phyloP scores from a whole-genome alignment of 176 grass and related monocot species.

The Hsuehochloa calcarea region DNA sequence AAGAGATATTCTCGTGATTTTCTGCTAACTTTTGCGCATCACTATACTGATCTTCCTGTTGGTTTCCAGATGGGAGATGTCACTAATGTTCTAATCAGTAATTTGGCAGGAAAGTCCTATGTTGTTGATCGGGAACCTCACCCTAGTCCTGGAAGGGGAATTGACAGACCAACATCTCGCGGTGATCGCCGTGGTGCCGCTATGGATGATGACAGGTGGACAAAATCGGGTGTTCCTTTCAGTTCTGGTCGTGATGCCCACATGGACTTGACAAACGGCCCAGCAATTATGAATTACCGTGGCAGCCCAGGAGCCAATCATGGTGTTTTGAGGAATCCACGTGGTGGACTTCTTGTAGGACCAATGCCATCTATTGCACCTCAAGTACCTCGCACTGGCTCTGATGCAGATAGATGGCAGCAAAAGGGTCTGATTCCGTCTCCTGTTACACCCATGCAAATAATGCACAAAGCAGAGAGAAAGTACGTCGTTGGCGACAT shows the following conservation, averaged over 20 bases:
- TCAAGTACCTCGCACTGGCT: constrained; percentile 51
- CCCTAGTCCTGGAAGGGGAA: constrained; percentile 56
- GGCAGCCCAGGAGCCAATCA: constrained; percentile 57
- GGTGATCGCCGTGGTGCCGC: constrained; percentile 45
- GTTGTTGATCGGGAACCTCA: constrained; percentile 62
- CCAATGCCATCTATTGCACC: constrained; percentile 42
- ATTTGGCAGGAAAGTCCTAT: constrained; percentile 50
- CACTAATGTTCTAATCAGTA: constrained; percentile 45
- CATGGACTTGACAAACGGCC: constrained; percentile 46
- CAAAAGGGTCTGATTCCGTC: constrained; percentile 82
- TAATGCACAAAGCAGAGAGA: constrained; percentile 84
- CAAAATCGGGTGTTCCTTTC: constrained; percentile 44
- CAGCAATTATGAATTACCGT: constrained; percentile 50
- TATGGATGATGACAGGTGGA: constrained; percentile 79
- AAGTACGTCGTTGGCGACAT: constrained; percentile 73
- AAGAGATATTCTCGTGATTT: constrained; percentile 96
- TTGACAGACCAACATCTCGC: constrained; percentile 62
- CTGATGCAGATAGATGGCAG: constrained; percentile 90
- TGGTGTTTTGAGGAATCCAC: constrained; percentile 70
- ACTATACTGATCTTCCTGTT: constrained; percentile 59
- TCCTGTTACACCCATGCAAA: constrained; percentile 62
- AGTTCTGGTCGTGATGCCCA: constrained; percentile 62
- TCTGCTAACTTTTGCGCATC: constrained; percentile 58
- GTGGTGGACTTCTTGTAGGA: constrained; percentile 63
- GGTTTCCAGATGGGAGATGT: constrained; percentile 59